A percentile compares a stretch with the other conserved stretches of the same genome.
These are phyloP conservation scores for Trapa bicornis DNA, from an alignment of 345 rosid genomes.

Conservation along the genomic window DNA sequence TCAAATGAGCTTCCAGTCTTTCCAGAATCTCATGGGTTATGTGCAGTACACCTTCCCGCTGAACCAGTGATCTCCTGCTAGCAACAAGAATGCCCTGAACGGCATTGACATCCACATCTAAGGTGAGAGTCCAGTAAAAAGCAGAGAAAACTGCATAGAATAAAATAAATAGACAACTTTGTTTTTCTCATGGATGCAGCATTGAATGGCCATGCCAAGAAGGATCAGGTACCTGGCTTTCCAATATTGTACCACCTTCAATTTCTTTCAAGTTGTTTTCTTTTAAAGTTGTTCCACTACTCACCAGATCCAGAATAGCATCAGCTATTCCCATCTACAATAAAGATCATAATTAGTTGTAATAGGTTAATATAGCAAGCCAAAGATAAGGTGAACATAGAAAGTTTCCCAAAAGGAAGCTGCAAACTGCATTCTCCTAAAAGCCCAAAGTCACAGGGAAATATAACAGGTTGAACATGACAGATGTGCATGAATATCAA, in stretches of 20 bases:
- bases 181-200: not conserved
- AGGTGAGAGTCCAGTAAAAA: constrained; percentile 5
- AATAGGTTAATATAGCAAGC: not conserved
- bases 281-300: constrained; percentile 87
- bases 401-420: not conserved
- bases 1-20: constrained; percentile 90
- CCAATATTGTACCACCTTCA: constrained; percentile 73
- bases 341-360: not conserved
- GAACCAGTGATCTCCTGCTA: constrained; percentile 63
- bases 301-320: constrained; percentile 96
- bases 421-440: not conserved
- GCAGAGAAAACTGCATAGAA: not conserved
- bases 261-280: constrained; percentile 96
- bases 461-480: too few relatives aligned
- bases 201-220: not conserved
- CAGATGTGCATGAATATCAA: not conserved
- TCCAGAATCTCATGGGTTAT: constrained; percentile 80
- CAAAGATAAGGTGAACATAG: too few relatives aligned
- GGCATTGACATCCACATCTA: constrained; percentile 6
- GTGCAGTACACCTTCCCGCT: constrained; percentile 50
- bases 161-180: not conserved
- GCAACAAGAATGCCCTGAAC: constrained; percentile 81
- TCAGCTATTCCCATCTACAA: constrained; percentile 96
- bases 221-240: constrained; percentile 58
- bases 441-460: not conserved